Base-by-base conservation (phyloP, 805 yeast species). In the Zygotorulaspora danielsina region DNA sequence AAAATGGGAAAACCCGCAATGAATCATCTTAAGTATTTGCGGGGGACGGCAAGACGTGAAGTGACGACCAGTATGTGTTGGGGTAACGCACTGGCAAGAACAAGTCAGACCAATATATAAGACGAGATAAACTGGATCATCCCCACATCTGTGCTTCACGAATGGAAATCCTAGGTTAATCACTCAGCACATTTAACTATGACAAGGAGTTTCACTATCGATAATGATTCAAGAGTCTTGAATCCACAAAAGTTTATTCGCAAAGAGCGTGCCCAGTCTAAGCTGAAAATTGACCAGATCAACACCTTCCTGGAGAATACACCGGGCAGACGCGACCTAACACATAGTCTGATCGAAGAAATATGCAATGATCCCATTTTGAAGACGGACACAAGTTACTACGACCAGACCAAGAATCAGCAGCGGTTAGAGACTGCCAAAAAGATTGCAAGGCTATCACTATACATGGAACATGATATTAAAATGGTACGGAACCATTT, bases 281-380 rank as follows among this genome's bases (percentile, higher is more conserved):
- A 61, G 22, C 65, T 79, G 41, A 63, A 69, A 36, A 50, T 67
- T 19, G 67, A 72, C 48, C 63, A 65, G 48, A 61, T 79, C 69
- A 77, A 78, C 57, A 65, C 69, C 24, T 79, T 79, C 54, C 53
- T 79, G 42, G 85, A 79, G 51, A 73, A 77, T 3, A 59, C 67
- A 9, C 62, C 67, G 17, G 67, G 69, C 25, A 67, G 67, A 30
- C 71, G 80, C 5, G 61, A 62, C 8, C 59, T 66, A 39, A 72
- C 77, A n/a, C 73, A 72, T 45, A 50, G 55, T 12, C 57, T 80
- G 49, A 64, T 74, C 54, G 78, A 73, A 46, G 79, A 81, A 54
- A 65, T 81, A 53, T 79, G 78, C 53, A 70, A 79, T 49, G 90
- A 83, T 58, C 88, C 88, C 1, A 62, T 81, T 11, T 66, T 83